These are phyloP conservation scores for Sungouiella blattae DNA, from an alignment of 805 yeast species.

Conservation along the genomic window DNA sequence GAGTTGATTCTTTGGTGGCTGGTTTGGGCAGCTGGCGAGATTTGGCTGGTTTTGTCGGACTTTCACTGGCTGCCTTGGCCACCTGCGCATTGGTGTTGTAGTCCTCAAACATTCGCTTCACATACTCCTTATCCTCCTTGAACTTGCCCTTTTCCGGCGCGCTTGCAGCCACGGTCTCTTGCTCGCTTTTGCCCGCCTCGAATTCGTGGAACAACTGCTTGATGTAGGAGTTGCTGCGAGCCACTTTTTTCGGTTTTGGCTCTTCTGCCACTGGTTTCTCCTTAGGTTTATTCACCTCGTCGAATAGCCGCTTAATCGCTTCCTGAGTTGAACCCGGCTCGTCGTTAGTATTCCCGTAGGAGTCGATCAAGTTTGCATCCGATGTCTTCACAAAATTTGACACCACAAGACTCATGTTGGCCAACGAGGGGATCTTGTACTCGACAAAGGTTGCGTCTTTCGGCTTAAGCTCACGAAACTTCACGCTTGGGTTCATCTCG, in stretches of 20 bases:
- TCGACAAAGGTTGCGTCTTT: slow-evolving; percentile 15
- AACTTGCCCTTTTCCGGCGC: slow-evolving; percentile 6
- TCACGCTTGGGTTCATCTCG: slow-evolving; percentile 19
- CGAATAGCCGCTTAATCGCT: slow-evolving; percentile 10
- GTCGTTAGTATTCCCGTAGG: slow-evolving; percentile 16
- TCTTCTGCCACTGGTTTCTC: slow-evolving; percentile 1
- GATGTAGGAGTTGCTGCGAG: slow-evolving; percentile 13
- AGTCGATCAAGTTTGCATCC: slow-evolving; percentile 30
- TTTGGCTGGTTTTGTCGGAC: slow-evolving; percentile 2
- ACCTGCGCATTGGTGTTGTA: slow-evolving; percentile 8
- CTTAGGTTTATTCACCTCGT: slow-evolving; percentile 9
- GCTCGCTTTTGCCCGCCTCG: no score
- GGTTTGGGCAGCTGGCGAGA: background rate
- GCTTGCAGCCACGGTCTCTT: slow-evolving; percentile 3
- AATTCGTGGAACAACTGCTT: slow-evolving; percentile 16
- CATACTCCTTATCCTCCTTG: slow-evolving; percentile 24
- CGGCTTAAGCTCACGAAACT: slow-evolving; percentile 16
- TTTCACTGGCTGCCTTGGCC: slow-evolving; percentile 5
- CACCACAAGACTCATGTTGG: slow-evolving; percentile 48
- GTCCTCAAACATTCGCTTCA: slow-evolving; percentile 23
- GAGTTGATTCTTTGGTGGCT: background rate
- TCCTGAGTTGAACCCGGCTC: slow-evolving; percentile 4
- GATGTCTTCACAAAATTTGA: slow-evolving; percentile 50
- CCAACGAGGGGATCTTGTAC: slow-evolving; percentile 39
- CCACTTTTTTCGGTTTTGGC: slow-evolving; percentile 3